A percentile compares a stretch with the other conserved stretches of the same genome.
Evolutionary conservation across 2,329 filamentous ascomycete genomes (phyloP).

Genomic region (Curvularia sp.): DNA sequence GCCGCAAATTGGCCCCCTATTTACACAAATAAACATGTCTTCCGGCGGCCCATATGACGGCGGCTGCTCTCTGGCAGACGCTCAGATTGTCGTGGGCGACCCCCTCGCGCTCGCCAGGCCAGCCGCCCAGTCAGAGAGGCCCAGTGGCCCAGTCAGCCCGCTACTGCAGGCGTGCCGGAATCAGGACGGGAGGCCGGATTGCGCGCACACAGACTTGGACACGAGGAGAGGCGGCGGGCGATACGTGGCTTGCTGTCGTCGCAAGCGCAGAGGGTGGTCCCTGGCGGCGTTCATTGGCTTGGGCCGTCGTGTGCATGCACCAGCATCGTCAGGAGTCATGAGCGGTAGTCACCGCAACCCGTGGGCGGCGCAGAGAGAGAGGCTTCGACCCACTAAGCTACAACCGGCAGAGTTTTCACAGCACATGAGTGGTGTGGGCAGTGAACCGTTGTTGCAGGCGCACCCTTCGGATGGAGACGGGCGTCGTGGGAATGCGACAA

Average conservation of each 20-base stretch:
- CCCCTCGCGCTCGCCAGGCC: conserved; percentile 9
- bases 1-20: conserved; percentile 33
- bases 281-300: conserved; percentile 36
- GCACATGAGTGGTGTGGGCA: conserved; percentile 26
- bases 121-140: conserved; percentile 13
- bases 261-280: conserved; percentile 32
- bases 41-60: conserved; percentile 12
- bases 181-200: conserved; percentile 17
- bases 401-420: conserved; percentile 31
- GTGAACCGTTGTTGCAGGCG: conserved; percentile 32
- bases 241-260: conserved; percentile 41
- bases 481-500: conserved; percentile 6
- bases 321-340: conserved; percentile 31
- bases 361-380: conserved; percentile 21
- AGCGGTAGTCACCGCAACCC: conserved; percentile 29
- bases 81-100: too few species aligned
- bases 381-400: conserved; percentile 30
- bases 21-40: conserved; percentile 17
- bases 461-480: conserved; percentile 16
- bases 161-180: conserved; percentile 25
- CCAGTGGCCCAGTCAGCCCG: conserved; percentile 20
- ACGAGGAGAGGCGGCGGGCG: conserved; percentile 11
- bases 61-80: background rate
- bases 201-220: background rate
- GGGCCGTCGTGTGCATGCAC: conserved; percentile 28